A percentile compares a stretch with the other conserved stretches of the same genome.
These are phyloP conservation scores for Agapanthus africanus DNA, from an alignment of 106 monocot genomes.

Conservation along the genomic window DNA sequence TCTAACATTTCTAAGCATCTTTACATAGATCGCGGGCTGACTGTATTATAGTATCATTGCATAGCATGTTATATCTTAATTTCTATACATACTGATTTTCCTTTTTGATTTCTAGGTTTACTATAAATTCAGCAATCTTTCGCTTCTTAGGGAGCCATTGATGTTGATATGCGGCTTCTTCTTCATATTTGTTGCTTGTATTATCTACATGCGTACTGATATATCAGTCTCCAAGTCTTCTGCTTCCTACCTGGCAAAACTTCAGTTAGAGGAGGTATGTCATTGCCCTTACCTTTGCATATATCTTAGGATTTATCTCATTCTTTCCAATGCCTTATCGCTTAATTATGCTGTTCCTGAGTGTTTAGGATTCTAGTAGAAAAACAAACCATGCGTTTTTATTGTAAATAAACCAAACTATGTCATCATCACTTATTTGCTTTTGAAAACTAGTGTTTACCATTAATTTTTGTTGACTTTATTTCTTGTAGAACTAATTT, in stretches of 20 bases:
- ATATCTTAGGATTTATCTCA: neutral
- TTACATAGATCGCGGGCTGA: neutral
- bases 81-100: neutral
- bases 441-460: neutral
- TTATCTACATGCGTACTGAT: slow-evolving; percentile 72
- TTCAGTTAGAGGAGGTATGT: slow-evolving; percentile 87
- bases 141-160: slow-evolving; percentile 68
- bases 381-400: neutral
- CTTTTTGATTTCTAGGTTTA: slow-evolving; percentile 28
- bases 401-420: neutral
- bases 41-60: neutral
- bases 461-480: neutral
- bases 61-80: too few relatives aligned
- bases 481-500: too few relatives aligned
- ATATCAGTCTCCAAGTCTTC: slow-evolving; percentile 88
- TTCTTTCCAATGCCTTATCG: neutral
- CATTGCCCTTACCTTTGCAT: neutral
- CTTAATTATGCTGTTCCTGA: neutral
- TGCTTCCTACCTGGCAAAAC: slow-evolving; percentile 80
- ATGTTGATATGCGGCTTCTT: slow-evolving; percentile 80
- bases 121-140: slow-evolving; percentile 84
- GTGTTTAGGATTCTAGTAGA: neutral
- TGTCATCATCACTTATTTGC: neutral
- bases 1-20: neutral
- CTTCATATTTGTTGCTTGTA: slow-evolving; percentile 66